Evolutionary conservation across 75 land plant species (phyloP).

Genomic region (Pinus taeda): DNA sequence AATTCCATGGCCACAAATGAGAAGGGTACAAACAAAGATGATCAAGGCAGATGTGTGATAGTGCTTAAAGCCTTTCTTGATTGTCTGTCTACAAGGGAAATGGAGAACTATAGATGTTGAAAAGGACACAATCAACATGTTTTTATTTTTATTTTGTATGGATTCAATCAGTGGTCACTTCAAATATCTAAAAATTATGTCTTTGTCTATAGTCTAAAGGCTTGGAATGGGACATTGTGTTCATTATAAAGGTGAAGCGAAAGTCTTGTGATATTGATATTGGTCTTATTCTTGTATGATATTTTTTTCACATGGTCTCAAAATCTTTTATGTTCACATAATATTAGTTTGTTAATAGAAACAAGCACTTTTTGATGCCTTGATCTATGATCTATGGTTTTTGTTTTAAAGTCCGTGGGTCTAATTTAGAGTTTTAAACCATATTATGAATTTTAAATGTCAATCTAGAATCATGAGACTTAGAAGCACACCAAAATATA

Average conservation of each 20-base stretch:
- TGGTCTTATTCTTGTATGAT: not conserved
- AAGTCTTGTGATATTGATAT: not conserved
- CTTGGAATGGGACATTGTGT: slow-evolving; percentile 95
- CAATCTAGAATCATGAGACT: too few species aligned
- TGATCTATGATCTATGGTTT: too few species aligned
- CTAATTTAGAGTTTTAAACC: too few species aligned
- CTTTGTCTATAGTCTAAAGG: slow-evolving; percentile 85
- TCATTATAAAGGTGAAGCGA: slow-evolving; percentile 84
- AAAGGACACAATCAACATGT: slow-evolving; percentile 52
- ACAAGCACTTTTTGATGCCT: too few species aligned
- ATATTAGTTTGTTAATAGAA: too few species aligned
- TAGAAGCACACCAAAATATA: too few species aligned
- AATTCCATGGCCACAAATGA: slow-evolving; percentile 3
- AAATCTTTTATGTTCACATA: too few species aligned
- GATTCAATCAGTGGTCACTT: not conserved
- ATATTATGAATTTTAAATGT: too few species aligned
- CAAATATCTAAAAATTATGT: not conserved
- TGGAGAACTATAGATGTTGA: slow-evolving; percentile 69
- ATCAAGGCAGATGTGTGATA: slow-evolving; percentile 48
- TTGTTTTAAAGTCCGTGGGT: too few species aligned
- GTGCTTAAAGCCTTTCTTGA: slow-evolving; percentile 70
- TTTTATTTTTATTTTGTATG: too few species aligned
- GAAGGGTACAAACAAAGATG: not conserved
- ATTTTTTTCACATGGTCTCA: too few species aligned
- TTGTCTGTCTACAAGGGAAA: slow-evolving; percentile 64